Conservation (phyloP, 2,329 filamentous ascomycete genomes). For the Trichoderma koningiopsis region DNA sequence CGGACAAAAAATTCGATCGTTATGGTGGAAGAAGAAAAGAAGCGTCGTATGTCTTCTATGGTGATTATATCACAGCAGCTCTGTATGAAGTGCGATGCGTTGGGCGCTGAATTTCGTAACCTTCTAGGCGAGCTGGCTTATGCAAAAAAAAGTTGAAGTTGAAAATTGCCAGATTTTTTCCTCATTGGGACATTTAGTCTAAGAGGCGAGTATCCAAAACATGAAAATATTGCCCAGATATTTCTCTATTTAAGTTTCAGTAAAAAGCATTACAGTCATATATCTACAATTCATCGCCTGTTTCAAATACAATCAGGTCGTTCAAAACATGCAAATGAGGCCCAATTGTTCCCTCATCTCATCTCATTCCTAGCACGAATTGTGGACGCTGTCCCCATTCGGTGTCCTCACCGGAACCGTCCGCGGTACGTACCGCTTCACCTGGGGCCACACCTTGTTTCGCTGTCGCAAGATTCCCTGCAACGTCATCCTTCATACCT, state of each 20-base stretch:
- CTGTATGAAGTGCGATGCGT: background rate
- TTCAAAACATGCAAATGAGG: background rate
- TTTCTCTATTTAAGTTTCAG: background rate
- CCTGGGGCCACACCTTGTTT: constrained; percentile 22
- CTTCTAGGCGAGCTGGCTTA: background rate
- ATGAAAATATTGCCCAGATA: background rate
- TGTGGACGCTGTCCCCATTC: background rate
- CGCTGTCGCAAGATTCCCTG: constrained; percentile 17
- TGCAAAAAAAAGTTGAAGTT: background rate
- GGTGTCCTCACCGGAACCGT: constrained; percentile 10
- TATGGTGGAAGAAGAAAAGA: background rate
- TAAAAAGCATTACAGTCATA: background rate
- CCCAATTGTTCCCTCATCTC: background rate
- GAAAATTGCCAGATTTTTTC: background rate
- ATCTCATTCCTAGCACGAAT: background rate
- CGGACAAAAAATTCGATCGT: background rate
- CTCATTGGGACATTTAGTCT: background rate
- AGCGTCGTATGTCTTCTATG: no score
- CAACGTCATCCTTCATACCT: constrained; percentile 26
- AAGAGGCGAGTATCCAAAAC: background rate
- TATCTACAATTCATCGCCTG: background rate
- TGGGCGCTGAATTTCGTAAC: background rate
- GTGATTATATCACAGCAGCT: background rate
- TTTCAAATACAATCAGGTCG: background rate
- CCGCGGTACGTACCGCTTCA: constrained; percentile 21